Evolutionary conservation across 176 grass and related monocot species (phyloP).

Genomic region (Oryza nivara): DNA sequence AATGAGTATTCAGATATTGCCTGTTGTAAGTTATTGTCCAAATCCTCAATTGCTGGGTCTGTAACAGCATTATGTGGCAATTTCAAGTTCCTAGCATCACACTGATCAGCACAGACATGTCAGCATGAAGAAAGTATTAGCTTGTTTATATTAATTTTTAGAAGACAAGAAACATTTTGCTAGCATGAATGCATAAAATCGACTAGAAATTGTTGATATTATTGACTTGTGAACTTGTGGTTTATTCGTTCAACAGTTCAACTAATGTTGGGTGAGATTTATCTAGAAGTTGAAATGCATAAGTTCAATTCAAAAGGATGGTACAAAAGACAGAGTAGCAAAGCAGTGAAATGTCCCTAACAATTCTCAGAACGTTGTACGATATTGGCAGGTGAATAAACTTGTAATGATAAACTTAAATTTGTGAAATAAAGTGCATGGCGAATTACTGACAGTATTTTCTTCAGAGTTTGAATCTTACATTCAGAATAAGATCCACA

Average conservation of each 20-base stretch:
- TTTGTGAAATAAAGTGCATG: constrained; percentile 7
- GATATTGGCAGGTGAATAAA: constrained; percentile 14
- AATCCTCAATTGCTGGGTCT: constrained; percentile 39
- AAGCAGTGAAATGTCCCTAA: background rate
- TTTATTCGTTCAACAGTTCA: constrained; percentile 28
- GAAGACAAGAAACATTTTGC: background rate
- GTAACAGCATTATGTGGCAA: constrained; percentile 29
- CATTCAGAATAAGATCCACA: constrained; percentile 77
- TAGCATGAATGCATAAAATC: constrained; percentile 24
- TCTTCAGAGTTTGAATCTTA: constrained; percentile 52
- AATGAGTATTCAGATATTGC: constrained; percentile 66
- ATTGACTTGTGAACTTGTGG: constrained; percentile 13
- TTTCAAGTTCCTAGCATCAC: constrained; percentile 53
- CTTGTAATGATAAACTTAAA: background rate
- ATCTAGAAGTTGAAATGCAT: constrained; percentile 2
- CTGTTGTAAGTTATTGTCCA: constrained; percentile 62
- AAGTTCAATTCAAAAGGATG: background rate
- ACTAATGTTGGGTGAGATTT: background rate
- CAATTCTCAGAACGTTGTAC: constrained; percentile 11
- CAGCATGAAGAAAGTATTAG: constrained; percentile 21
- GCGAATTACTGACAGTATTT: background rate
- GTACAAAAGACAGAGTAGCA: constrained; percentile 9
- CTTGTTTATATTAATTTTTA: background rate
- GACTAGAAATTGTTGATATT: background rate
- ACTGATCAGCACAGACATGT: constrained; percentile 46